phyloP scores from a whole-genome alignment of 805 yeast species.

The Nakazawaea laoshanensis region DNA sequence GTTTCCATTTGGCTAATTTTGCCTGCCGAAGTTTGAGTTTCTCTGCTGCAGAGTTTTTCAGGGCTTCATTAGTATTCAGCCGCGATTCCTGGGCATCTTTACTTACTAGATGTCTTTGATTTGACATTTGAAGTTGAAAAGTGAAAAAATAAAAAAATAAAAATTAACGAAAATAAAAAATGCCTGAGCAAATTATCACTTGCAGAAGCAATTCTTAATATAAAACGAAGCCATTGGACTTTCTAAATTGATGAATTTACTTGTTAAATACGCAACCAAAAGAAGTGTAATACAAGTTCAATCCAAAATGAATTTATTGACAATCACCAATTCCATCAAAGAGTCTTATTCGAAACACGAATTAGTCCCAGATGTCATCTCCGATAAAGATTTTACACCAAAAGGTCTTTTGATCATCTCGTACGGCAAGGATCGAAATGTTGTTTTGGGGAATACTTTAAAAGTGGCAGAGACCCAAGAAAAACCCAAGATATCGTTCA shows the following conservation, averaged over 20 bases:
- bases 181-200: no score
- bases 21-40: conserved; percentile 36
- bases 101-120: no score
- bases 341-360: conserved; percentile 41
- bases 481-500: conserved; percentile 60
- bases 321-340: conserved; percentile 46
- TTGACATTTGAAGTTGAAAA: no score
- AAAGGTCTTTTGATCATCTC: conserved; percentile 56
- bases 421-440: conserved; percentile 51
- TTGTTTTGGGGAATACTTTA: conserved; percentile 73
- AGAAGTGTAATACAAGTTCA: no score
- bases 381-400: conserved; percentile 25
- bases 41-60: conserved; percentile 23
- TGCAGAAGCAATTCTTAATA: no score
- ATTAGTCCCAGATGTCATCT: conserved; percentile 44
- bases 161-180: no score
- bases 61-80: no score
- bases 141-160: no score
- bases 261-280: no score
- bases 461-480: conserved; percentile 56
- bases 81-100: no score
- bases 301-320: conserved; percentile 31
- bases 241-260: no score
- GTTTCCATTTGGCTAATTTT: conserved; percentile 52
- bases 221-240: no score